phyloP scores from a whole-genome alignment of 805 yeast genomes.

The Metahyphopichia silvanorum region DNA sequence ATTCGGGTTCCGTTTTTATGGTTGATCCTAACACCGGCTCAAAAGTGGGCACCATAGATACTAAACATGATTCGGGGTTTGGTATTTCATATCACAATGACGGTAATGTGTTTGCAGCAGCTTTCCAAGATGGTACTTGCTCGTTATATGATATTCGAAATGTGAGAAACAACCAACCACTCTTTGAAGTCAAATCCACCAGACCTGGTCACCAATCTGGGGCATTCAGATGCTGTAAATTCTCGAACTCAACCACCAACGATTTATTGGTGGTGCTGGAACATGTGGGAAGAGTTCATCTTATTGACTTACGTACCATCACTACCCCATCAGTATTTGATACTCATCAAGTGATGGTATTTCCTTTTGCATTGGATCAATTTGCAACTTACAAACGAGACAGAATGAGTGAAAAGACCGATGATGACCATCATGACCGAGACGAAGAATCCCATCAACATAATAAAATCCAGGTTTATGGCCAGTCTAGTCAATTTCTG shows the following conservation, averaged over 20 bases:
- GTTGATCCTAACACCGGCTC: constrained; percentile 40
- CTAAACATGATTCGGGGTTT: constrained; percentile 76
- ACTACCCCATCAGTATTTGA: constrained; percentile 19
- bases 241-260: constrained; percentile 46
- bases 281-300: constrained; percentile 83
- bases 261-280: constrained; percentile 77
- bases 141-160: constrained; percentile 75
- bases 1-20: constrained; percentile 62
- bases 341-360: constrained; percentile 72
- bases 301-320: constrained; percentile 73
- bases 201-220: constrained; percentile 54
- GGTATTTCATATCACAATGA: constrained; percentile 78
- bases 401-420: not conserved
- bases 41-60: constrained; percentile 42
- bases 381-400: constrained; percentile 23
- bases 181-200: constrained; percentile 57
- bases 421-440: constrained; percentile 1
- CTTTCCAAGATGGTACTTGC: constrained; percentile 84
- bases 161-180: constrained; percentile 37
- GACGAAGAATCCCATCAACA: constrained; percentile 1
- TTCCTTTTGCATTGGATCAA: constrained; percentile 52
- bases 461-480: constrained; percentile 4
- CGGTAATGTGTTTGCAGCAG: constrained; percentile 69
- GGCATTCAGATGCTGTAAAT: constrained; percentile 60
- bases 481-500: constrained; percentile 12